Base-by-base conservation (phyloP, 1,284 basidiomycete genomes). In the Rhodofomes roseus region DNA sequence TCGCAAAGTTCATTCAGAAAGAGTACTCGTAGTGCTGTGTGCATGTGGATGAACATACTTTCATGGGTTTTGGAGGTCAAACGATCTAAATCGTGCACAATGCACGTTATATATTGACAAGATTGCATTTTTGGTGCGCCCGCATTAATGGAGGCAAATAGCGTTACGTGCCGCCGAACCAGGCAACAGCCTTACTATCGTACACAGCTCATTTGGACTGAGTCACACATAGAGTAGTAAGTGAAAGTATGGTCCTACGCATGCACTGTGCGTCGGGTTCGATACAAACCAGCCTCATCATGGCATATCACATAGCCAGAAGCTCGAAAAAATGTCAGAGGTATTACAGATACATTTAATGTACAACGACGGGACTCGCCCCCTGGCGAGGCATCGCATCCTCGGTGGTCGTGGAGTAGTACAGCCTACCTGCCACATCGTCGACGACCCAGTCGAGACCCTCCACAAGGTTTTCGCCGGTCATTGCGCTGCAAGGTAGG, bases 401-500 rank as follows among this genome's bases (percentile, higher is more conserved):
- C 20, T 43, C 53, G n/a, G 37, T 39, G 7, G 44, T 54, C 4
- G 67, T 63, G 8, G 66, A 65, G 67, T 92, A 92, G 70, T 93
- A 93, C 43, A 93, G 72, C 66, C 94, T 80, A 40, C 84, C 82
- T 2, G 93, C 95, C 52, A 98, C 90, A 67, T 98, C 94, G 43
- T 86, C 81, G 9, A 98, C 92, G n/a, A 95, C 85, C 96, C 96
- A 99, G 72, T 97, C 89, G 41, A 98, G 81, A 16, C 96, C 96
- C 59, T 85, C 79, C 6, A 93, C 79, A 12, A 98, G 79, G 68
- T 96, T 94, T 58, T 85, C 77, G 4, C 96, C 96, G 0, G 92
- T 95, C 56, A 94, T 84, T 0, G 96, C 96, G 65, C 94, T 97
- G 76, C 96, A 98, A 2, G 95, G 81, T 74, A 90, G 87, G 60